Conservation (phyloP, 441 rosid species). For the Gossypium schwendimanii region DNA sequence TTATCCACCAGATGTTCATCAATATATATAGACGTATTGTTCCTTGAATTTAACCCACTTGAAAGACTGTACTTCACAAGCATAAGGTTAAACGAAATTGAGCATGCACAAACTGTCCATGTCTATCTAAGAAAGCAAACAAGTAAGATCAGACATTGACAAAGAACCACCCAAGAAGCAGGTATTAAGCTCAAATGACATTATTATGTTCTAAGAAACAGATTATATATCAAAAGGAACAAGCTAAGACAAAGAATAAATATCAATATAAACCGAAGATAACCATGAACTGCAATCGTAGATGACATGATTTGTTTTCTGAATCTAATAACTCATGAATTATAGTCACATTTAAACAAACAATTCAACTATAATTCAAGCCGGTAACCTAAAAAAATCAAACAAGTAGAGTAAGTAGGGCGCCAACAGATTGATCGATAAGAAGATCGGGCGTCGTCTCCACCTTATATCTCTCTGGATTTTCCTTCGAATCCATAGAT, state of each 20-base stretch:
- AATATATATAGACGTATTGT: conserved; percentile 8
- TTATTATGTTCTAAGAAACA: not conserved
- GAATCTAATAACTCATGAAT: not conserved
- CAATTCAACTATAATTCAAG: not conserved
- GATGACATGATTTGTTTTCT: not conserved
- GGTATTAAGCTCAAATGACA: not conserved
- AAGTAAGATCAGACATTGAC: not conserved
- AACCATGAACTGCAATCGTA: not conserved
- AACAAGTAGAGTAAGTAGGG: not conserved
- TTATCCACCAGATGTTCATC: conserved; percentile 23
- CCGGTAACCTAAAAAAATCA: not conserved
- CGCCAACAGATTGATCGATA: not conserved
- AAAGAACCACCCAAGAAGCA: not conserved
- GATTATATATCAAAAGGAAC: not conserved
- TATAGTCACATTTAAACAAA: not conserved
- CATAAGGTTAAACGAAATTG: too few relatives aligned
- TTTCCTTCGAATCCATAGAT: not conserved
- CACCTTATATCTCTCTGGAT: not conserved
- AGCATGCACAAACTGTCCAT: not conserved
- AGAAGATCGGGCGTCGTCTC: not conserved
- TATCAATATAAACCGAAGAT: not conserved
- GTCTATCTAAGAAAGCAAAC: not conserved
- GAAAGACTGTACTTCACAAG: not conserved
- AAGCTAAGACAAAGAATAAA: not conserved
- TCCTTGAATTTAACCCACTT: not conserved